Percentiles rank a stretch among this genome's conserved stretches.
phyloP scores from a whole-genome alignment of 2,329 filamentous ascomycete species.

The Talaromyces albobiverticillius region DNA sequence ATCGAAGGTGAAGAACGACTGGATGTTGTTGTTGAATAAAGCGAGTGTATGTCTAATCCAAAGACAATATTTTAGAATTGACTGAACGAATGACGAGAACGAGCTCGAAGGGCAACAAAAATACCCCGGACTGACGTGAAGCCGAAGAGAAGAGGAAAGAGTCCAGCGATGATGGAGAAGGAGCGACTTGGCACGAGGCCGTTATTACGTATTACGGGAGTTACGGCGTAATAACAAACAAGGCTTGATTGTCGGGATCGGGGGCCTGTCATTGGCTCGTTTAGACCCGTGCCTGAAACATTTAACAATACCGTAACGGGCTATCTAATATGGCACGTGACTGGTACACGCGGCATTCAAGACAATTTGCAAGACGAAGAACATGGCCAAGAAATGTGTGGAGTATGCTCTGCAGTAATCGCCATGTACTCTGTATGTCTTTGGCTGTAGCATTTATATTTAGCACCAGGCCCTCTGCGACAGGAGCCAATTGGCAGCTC shows the following conservation, averaged over 20 bases:
- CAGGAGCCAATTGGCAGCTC: no score
- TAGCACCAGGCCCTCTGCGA: no score
- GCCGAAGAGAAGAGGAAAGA: neutral
- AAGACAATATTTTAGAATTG: neutral
- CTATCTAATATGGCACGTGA: neutral
- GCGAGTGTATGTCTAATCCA: constrained; percentile 10
- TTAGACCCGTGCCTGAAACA: neutral
- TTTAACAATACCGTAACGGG: neutral
- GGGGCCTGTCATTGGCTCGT: neutral
- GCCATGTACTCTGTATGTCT: no score
- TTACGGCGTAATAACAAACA: neutral
- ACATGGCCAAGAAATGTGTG: no score
- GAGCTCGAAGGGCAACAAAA: neutral
- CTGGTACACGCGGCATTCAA: no score
- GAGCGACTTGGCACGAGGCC: no score
- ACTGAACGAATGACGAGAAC: constrained; percentile 7
- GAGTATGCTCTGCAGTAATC: no score
- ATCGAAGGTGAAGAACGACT: neutral
- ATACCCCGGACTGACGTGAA: neutral
- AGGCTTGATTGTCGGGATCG: neutral
- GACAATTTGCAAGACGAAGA: no score
- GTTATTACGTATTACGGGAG: no score
- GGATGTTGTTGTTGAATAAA: neutral
- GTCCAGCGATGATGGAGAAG: no score
- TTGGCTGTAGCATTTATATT: no score